Percentiles rank a stretch among this genome's conserved stretches.
phyloP scores from a whole-genome alignment of 106 monocot species.

The Agapanthus africanus region DNA sequence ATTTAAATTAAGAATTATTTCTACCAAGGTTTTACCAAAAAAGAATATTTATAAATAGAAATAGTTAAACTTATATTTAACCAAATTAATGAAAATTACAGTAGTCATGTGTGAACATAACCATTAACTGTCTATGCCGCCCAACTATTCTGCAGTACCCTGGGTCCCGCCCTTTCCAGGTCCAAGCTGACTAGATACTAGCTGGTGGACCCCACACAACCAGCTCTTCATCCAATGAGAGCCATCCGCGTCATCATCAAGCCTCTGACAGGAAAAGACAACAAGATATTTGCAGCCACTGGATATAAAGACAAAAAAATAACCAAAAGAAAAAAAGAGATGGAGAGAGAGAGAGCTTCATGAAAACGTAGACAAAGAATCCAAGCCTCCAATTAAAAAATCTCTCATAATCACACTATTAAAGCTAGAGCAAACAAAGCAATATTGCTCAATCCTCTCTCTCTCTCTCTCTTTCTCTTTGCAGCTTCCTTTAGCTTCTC shows the following conservation, averaged over 20 bases:
- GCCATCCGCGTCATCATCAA: background rate
- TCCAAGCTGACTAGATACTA: conserved; percentile 3
- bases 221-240: background rate
- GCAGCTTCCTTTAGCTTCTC: background rate
- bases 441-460: background rate
- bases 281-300: conserved; percentile 12
- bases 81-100: no score
- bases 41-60: no score
- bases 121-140: conserved; percentile 10
- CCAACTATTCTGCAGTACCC: background rate
- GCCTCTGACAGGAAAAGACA: conserved; percentile 7
- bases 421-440: conserved; percentile 12
- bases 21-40: no score
- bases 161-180: conserved; percentile 14
- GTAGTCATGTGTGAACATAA: background rate
- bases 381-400: conserved; percentile 9
- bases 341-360: conserved; percentile 10
- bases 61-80: no score
- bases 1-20: no score
- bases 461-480: background rate
- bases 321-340: background rate
- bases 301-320: conserved; percentile 11
- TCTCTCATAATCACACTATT: conserved; percentile 8
- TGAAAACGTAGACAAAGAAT: conserved; percentile 7
- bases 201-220: background rate